phyloP scores from a whole-genome alignment of 2,329 filamentous ascomycete genomes.

The Ophiosphaerella herpotricha region DNA sequence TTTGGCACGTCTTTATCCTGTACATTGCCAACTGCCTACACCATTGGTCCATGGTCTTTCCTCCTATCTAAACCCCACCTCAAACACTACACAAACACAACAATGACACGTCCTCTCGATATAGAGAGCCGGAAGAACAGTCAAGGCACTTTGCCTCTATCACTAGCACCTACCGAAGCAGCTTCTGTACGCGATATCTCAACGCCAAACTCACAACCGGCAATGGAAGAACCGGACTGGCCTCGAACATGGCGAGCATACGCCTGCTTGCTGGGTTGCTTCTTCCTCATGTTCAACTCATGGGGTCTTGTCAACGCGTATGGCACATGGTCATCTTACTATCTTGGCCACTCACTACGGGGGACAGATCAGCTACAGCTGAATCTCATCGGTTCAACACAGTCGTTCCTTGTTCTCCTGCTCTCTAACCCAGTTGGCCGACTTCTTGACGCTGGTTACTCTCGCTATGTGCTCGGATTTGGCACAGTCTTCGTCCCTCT shows the following conservation, averaged over 20 bases:
- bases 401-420: conserved; percentile 53
- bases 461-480: conserved; percentile 45
- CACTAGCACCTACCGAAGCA: conserved; percentile 25
- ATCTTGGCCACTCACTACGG: conserved; percentile 52
- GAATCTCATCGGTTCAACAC: conserved; percentile 55
- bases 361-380: conserved; percentile 47
- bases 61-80: not conserved
- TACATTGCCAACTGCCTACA: conserved; percentile 11
- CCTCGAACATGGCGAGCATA: conserved; percentile 53
- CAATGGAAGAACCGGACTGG: conserved; percentile 47
- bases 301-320: conserved; percentile 57
- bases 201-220: conserved; percentile 16
- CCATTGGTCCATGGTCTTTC: conserved; percentile 11
- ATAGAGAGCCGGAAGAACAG: conserved; percentile 27
- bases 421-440: conserved; percentile 54
- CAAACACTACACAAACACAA: conserved; percentile 11
- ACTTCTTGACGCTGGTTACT: conserved; percentile 54
- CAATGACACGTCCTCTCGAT: conserved; percentile 21
- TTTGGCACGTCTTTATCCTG: conserved; percentile 19
- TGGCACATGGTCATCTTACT: conserved; percentile 57
- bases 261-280: conserved; percentile 51
- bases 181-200: conserved; percentile 29
- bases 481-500: conserved; percentile 51
- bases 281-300: conserved; percentile 57
- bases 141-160: conserved; percentile 28